Evolutionary conservation across 2,329 filamentous ascomycete genomes (phyloP), one percentile per base, ranked within the genome.

Genomic region (Apiospora pterosperma): DNA sequence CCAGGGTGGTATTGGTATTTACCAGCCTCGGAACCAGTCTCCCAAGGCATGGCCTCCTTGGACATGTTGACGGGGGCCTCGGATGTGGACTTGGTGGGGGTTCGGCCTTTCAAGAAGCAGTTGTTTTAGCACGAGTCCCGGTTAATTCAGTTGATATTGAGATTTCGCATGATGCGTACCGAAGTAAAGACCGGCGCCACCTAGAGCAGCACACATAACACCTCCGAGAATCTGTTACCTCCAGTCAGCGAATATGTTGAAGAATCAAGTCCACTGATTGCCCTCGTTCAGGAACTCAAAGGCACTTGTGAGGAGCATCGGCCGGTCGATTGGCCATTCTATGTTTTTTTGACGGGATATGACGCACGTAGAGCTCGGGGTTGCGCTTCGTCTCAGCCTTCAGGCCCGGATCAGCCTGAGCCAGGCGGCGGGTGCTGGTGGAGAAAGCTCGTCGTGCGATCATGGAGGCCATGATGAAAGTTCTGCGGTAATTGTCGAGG

Each of bases 101-200:
- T 91, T 80, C 90, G 88, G 80, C 92, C 92, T 92, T 81, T 31
- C 12, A 16, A 16, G 21, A 16, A 42, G 61, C 34, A 14, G 25
- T 21, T 58, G 11, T 41, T 41, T 34, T 21, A 42, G 64, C 36
- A 44, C 12, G 12, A 41, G 58, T 52, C 14, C 52, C 23, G 25
- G 36, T 28, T 21, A 16, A 16, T 23, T 36, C 42, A 60, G 52
- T 52, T 21, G 63, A 65, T 34, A n/a, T 42, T 41, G 60, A 58
- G 65, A 65, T 62, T 61, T 21, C 41, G 65, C 63, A 66, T 36
- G 36, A 38, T 39, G 71, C 80, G 76, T 85, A 92, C 91, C 91
- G 74, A 96, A 92, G 83, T 94, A 93, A 88, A 90, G 97, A 77
- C 95, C 95, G 71, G 92, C 95, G 73, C 96, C 89, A 75, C 90